These are phyloP conservation scores for Lachnellula cervina DNA, from an alignment of 2,329 filamentous ascomycete genomes.

Conservation along the genomic window DNA sequence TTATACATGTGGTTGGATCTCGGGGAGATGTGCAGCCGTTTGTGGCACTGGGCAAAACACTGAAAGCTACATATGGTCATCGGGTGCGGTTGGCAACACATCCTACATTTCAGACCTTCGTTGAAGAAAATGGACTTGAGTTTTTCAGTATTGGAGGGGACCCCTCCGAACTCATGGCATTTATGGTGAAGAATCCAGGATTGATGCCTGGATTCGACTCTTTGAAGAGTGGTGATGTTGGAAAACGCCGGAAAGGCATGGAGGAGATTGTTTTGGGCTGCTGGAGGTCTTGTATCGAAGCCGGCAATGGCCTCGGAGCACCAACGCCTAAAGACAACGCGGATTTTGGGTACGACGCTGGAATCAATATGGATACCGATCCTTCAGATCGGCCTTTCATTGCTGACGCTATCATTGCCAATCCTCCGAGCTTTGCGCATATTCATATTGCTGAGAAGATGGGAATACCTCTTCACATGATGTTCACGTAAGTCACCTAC, in stretches of 20 bases:
- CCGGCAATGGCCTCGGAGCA: slow-evolving; percentile 55
- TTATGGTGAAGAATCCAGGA: slow-evolving; percentile 87
- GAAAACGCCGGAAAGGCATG: slow-evolving; percentile 68
- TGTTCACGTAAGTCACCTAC: slow-evolving; percentile 69
- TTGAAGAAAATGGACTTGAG: slow-evolving; percentile 66
- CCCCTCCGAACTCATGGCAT: slow-evolving; percentile 73
- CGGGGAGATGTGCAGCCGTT: slow-evolving; percentile 75
- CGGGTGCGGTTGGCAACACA: slow-evolving; percentile 72
- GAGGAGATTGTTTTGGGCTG: slow-evolving; percentile 77
- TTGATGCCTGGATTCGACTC: slow-evolving; percentile 79
- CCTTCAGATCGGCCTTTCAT: slow-evolving; percentile 59
- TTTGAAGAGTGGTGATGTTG: slow-evolving; percentile 71
- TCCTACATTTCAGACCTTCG: slow-evolving; percentile 60
- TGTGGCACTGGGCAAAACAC: slow-evolving; percentile 60
- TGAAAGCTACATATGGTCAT: slow-evolving; percentile 63
- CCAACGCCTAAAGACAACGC: slow-evolving; percentile 17
- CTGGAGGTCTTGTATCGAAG: slow-evolving; percentile 81
- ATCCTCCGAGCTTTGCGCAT: slow-evolving; percentile 73
- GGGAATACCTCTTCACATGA: slow-evolving; percentile 72
- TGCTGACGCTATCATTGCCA: slow-evolving; percentile 76
- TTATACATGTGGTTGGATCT: slow-evolving; percentile 71
- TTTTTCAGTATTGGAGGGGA: slow-evolving; percentile 76
- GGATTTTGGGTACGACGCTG: slow-evolving; percentile 28
- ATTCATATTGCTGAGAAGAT: slow-evolving; percentile 71
- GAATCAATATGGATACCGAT: slow-evolving; percentile 31